Evolutionary conservation across 1,139 yeast species (phyloP).

Genomic region (Hyphopichia fennica): DNA sequence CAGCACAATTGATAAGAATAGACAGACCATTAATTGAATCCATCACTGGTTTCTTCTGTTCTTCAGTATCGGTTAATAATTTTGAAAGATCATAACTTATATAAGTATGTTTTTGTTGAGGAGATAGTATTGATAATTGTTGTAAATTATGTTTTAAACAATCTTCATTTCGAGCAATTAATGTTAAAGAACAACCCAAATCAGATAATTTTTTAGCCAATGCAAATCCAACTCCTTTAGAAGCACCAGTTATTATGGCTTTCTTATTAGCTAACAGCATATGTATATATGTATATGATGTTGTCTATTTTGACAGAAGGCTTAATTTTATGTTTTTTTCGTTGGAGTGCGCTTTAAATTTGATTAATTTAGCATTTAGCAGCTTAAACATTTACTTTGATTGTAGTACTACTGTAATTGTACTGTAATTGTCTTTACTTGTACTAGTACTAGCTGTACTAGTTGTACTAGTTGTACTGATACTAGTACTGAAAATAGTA

Average conservation of each 20-base stretch:
- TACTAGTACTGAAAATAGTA: no score
- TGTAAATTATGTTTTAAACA: slow-evolving; percentile 33
- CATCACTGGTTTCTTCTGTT: slow-evolving; percentile 9
- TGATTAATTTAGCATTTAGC: no score
- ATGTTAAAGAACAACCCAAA: slow-evolving; percentile 61
- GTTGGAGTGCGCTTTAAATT: no score
- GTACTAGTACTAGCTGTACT: no score
- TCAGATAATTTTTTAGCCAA: slow-evolving; percentile 59
- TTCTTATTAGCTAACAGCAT: slow-evolving; percentile 13
- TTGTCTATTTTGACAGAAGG: no score
- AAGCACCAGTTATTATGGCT: slow-evolving; percentile 82
- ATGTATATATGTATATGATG: no score
- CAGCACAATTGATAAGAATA: slow-evolving; percentile 78
- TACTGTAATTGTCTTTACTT: no score
- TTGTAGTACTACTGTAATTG: no score
- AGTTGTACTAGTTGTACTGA: no score
- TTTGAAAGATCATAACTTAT: slow-evolving; percentile 52
- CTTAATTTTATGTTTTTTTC: no score
- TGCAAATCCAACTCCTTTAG: slow-evolving; percentile 77
- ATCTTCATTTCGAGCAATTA: slow-evolving; percentile 56
- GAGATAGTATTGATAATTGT: slow-evolving; percentile 29
- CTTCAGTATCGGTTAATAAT: slow-evolving; percentile 4
- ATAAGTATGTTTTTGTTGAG: slow-evolving; percentile 46
- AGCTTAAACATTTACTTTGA: no score
- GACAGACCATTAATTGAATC: slow-evolving; percentile 27